Percentiles rank a stretch among this genome's conserved stretches.
phyloP scores from a whole-genome alignment of 176 grass and related monocot genomes.

The Zea luxurians region DNA sequence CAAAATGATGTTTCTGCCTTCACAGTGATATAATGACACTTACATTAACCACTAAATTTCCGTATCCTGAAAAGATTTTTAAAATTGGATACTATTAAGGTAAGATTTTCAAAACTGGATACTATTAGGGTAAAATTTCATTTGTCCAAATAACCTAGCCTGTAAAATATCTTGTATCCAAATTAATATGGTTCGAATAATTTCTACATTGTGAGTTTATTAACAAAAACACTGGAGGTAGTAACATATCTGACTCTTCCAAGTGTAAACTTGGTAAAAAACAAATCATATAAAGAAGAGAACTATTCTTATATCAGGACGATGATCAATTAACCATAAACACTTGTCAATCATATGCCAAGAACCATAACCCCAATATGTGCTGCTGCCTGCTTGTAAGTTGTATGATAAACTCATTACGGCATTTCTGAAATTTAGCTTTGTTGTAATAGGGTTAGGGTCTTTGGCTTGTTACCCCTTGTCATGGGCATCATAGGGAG shows the following conservation, averaged over 20 bases:
- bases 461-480: not conserved
- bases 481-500: no score
- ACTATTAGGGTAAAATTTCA: not conserved
- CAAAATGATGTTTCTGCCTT: not conserved
- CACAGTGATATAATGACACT: not conserved
- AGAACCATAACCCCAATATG: conserved; percentile 12
- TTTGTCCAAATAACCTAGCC: not conserved
- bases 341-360: not conserved
- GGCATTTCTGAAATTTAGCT: not conserved
- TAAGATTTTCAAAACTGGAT: not conserved
- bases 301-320: not conserved
- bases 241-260: not conserved
- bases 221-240: not conserved
- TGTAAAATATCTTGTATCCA: not conserved
- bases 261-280: conserved; percentile 13
- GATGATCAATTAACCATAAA: conserved; percentile 33
- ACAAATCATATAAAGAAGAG: not conserved
- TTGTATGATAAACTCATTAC: conserved; percentile 16
- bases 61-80: not conserved
- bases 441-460: not conserved
- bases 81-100: not conserved
- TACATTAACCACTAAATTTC: not conserved
- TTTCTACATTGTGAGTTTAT: not conserved
- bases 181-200: not conserved
- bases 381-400: not conserved